Conservation (phyloP, 805 yeast species). For the Danielia reshetovae region DNA sequence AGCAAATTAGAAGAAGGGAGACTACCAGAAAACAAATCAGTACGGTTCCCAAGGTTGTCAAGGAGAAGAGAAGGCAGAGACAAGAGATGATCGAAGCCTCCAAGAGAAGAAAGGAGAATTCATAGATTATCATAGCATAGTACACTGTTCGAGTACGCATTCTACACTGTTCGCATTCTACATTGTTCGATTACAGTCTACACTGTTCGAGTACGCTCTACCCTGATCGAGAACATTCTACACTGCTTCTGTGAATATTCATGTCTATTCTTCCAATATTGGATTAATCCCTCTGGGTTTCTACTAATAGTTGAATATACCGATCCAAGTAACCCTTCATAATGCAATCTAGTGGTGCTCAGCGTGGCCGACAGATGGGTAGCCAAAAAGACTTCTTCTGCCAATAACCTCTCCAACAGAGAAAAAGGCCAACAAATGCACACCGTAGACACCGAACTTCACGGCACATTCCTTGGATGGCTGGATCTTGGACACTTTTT, state of each 20-base stretch:
- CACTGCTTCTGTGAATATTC: no score
- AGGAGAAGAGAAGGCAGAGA: constrained; percentile 58
- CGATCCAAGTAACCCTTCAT: background rate
- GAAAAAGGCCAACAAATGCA: constrained; percentile 88
- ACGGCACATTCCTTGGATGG: constrained; percentile 53
- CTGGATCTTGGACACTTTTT: constrained; percentile 28
- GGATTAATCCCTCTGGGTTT: no score
- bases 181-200: no score
- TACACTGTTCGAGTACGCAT: no score
- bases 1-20: constrained; percentile 52
- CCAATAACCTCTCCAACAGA: constrained; percentile 95
- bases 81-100: constrained; percentile 74
- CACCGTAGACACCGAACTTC: constrained; percentile 68
- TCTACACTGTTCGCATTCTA: no score
- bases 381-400: constrained; percentile 90
- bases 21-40: constrained; percentile 70
- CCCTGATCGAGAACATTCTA: no score
- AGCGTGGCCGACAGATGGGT: constrained; percentile 59
- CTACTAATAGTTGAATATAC: no score
- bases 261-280: no score
- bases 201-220: no score
- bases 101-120: constrained; percentile 49
- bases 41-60: constrained; percentile 72
- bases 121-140: no score
- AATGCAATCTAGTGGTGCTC: constrained; percentile 18